These are phyloP conservation scores for Serpula lacrymans DNA, from an alignment of 768 basidiomycete genomes.

Conservation along the genomic window DNA sequence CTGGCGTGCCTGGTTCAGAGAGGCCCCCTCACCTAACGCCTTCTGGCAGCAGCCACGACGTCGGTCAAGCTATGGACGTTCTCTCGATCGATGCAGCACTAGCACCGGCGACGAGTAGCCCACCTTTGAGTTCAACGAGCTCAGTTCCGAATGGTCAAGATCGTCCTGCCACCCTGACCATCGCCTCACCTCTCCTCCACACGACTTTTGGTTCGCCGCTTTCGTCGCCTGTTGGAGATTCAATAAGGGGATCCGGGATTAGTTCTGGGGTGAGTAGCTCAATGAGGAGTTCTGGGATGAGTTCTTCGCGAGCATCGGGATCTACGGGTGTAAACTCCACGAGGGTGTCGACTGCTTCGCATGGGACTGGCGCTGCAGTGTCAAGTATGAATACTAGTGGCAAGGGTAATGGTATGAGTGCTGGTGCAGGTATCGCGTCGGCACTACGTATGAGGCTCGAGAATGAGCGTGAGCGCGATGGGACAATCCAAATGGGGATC, in stretches of 20 bases:
- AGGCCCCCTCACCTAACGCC: no score
- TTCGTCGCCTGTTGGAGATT: constrained; percentile 18
- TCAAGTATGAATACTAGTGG: constrained; percentile 14
- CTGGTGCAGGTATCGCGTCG: constrained; percentile 16
- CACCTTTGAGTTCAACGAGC: no score
- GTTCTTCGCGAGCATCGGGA: not conserved
- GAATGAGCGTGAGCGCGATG: constrained; percentile 2
- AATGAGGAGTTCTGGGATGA: constrained; percentile 4
- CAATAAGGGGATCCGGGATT: constrained; percentile 12
- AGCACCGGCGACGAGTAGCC: no score
- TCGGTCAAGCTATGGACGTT: no score
- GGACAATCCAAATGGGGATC: not conserved
- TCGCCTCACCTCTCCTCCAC: constrained; percentile 40
- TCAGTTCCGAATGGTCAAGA: constrained; percentile 12
- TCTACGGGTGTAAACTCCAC: not conserved
- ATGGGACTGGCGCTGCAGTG: constrained; percentile 4
- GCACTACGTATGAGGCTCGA: constrained; percentile 14
- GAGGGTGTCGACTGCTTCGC: constrained; percentile 10
- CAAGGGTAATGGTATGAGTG: constrained; percentile 13
- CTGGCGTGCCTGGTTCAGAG: no score
- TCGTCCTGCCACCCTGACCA: constrained; percentile 24
- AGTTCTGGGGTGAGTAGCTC: constrained; percentile 11
- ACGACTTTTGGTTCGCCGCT: constrained; percentile 40
- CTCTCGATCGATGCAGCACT: no score
- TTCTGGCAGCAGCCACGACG: no score